Base-by-base conservation (phyloP, 1,139 yeast genomes). In the Pichia sp. region DNA sequence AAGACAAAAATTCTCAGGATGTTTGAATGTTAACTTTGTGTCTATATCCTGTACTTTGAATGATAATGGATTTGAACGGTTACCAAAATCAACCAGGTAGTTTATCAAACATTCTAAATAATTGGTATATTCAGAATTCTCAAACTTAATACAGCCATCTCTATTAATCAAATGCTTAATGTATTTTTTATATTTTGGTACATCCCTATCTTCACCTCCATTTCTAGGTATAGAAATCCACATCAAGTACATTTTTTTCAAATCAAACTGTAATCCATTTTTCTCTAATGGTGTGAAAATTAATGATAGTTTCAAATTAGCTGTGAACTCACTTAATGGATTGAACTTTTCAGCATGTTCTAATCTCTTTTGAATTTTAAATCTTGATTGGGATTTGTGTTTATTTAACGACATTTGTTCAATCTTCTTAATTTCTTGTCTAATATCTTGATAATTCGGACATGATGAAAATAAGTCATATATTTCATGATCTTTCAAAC, bases 261-360 rank as follows among this genome's bases (percentile, higher is more conserved):
- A 67, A 56, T 87, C 92, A 25, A 90, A 54, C 55, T 65, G 78
- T 55, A 74, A 74, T 0, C 96, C 96, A 60, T 73, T 77, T 24
- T 66, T 64, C 60, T 89, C 96, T 37, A 74, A 79, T 5, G 76
- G 72, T 0, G 77, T 66, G 59, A 85, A 88, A 15, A 77, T 47
- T 1, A 62, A 50, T 15, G 76, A 75, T 1, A 82, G 54, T 37
- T 72, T 68, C 15, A 86, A 52, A 53, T 72, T 74, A 0, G 72
- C 60, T 0, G 82, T 78, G 43, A 72, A 77, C n/a, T 85, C 75
- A 42, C 81, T 34, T 24, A 37, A 23, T 23, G 37, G 23, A 15
- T 44, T 34, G 29, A 30, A 32, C 18, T 40, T 42, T 25, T 44
- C 48, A 9, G 35, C 7, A 4, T 25, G 16, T 20, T 34, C 29